Evolutionary conservation across 2,329 filamentous ascomycete species (phyloP), one percentile per base, ranked within the genome.

Genomic region (Lachnellula hyalina): DNA sequence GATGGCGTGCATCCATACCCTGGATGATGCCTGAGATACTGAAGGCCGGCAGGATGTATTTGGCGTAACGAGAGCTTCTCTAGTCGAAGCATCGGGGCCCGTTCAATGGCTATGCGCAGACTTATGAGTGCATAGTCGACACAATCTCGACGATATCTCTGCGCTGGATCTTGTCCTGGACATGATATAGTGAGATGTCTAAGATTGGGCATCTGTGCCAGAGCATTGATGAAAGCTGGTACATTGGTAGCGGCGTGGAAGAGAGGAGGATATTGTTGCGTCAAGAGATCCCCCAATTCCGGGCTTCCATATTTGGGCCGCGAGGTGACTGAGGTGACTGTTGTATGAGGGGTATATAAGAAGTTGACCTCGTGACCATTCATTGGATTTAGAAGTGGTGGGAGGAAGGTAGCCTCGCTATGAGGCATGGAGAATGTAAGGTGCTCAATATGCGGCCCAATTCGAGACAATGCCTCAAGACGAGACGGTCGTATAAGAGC

Each of bases 201-300:
- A 64, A 96, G 75, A 63, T 86, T 87, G 55, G 82, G 74, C 65
- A 96, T 71, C 59, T 84, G 75, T 36, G 79, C 80, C 67, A 96
- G 77, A 48, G 88, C 88, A 60, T 84, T 79, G 63, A 93, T 85
- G 73, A 96, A 96, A 40, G 89, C 88, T 5, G 88, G 82, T 6
- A 95, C 86, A 67, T 96, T 94, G 57, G 89, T 93, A 7, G 91
- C 89, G 6, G 90, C 89, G 67, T 96, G 91, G 73, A 96, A 96
- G 2, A 96, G 75, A 5, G 91, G 89, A 51, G 90, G 89, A 66
- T 95, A 96, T 72, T 96, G 90, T 68, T 90, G 84, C 14, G 90
- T 89, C 57, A 96, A 78, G 55, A 95, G 80, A 67, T 93, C 87
- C 58, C 86, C 90, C 65, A 94, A 83, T 52, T 90, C 87, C 63